Base-by-base conservation (phyloP, 2,329 filamentous ascomycete species). In the Paecilomyces formosus region DNA sequence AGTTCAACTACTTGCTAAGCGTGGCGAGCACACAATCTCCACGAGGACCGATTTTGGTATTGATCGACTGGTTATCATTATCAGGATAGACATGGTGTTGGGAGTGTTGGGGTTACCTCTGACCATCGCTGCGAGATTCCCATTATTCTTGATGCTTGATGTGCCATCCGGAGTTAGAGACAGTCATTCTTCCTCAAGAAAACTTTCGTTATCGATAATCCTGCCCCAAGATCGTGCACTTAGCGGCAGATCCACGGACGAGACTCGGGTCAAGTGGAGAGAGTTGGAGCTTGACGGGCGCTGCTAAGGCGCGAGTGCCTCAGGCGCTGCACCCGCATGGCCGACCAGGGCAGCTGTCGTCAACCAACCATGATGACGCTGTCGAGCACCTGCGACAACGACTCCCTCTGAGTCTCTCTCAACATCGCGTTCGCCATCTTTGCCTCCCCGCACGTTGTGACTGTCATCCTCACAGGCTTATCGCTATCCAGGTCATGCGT, bases 401-500 rank as follows among this genome's bases (percentile, higher is more conserved):
- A 52, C 50, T 18, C 15, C 39, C 39, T 45, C 39, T 45, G 39
- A 28, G 50, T 18, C 50, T 28, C 26, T 52, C 50, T 28, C 50
- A 26, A 13, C 50, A 52, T 22, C 50, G 21, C 50, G n/a, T 45
- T 52, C 50, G n/a, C 13, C 50, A 24, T 24, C 24, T 21, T 26
- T 24, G 21, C 50, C 50, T 28, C 50, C 24, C 50, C 50, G 50
- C 50, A 52, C 50, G 50, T 52, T 52, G 5, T 18, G 39, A 45
- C 15, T 8, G 39, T 45, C 39, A 45, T 45, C n/a, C 39, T 18
- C 39, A 18, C 15, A 18, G 18, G 39, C 39, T 45, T 45, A 45
- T 45, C 39, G n/a, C 39, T n/a, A 45, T 49, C 33, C 31, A 53
- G 49, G 51, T 53, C 33, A 57, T 54, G 57, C 54, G 53, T 45